Base-by-base conservation (phyloP, 2,329 filamentous ascomycete species). In the Thelonectria blattea region DNA sequence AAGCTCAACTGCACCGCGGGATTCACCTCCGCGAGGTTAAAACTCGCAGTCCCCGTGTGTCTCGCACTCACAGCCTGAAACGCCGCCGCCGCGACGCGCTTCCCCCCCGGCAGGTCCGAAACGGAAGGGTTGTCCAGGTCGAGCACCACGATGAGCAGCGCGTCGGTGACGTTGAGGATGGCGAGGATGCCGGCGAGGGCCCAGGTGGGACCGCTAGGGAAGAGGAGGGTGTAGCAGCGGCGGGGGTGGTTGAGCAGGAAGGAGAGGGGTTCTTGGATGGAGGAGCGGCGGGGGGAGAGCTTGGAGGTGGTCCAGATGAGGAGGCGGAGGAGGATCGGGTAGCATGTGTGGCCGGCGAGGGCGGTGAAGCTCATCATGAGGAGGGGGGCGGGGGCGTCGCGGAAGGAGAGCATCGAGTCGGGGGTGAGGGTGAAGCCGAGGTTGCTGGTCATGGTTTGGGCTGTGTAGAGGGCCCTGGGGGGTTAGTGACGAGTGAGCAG, bases 241-340 rank as follows among this genome's bases (percentile, higher is more conserved):
- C 86, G 80, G 0, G 86, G 87, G 69, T 90, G 85, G 52, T 88
- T 81, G 11, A 90, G 80, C 0, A 89, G 75, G 63, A 88, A 89
- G 1, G 76, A 73, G 0, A 88, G 73, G 0, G 83, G 72, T 37
- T 82, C 79, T 2, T 74, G 73, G 49, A 78, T 79, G 0, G 72
- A 67, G 0, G 77, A 70, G 49, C 73, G 56, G 5, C 75, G 70
- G 0, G 82, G 80, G 0, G 77, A 70, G 3, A 81, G 53, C 64
- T 81, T 85, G 48, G 76, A 82, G 66, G 83, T 79, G 7, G 71
- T 72, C 85, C 85, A 90, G 39, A 90, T 81, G 9, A 84, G 75
- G 1, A 88, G 71, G 1, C 87, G 80, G 0, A 88, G 77, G 53
- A 88, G 79, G 18, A 86, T 74, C 0, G 86, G 87, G 58, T 87